phyloP scores from a whole-genome alignment of 768 basidiomycete species.

The Russula dissimulans region DNA sequence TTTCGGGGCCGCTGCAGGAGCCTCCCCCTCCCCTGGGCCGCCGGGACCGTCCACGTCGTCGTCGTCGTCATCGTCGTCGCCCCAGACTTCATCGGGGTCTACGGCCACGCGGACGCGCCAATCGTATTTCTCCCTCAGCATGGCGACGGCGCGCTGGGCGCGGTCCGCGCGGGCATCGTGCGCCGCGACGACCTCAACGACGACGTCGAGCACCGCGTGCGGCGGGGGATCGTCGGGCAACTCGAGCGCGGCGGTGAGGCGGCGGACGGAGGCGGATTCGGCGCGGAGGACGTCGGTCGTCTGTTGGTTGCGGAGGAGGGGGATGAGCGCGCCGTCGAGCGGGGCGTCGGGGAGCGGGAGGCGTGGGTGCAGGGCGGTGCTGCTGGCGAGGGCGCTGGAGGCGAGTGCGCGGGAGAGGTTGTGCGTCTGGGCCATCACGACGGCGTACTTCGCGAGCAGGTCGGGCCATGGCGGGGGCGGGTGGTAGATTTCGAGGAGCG shows the following conservation, averaged over 20 bases:
- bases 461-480: slow-evolving; percentile 66
- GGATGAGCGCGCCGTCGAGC: slow-evolving; percentile 65
- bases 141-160: slow-evolving; percentile 67
- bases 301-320: slow-evolving; percentile 70
- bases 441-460: slow-evolving; percentile 76
- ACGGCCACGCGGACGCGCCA: slow-evolving; percentile 78
- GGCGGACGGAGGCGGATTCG: slow-evolving; percentile 65
- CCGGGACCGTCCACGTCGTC: slow-evolving; percentile 47
- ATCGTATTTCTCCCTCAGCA: slow-evolving; percentile 73
- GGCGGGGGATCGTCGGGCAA: slow-evolving; percentile 38
- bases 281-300: slow-evolving; percentile 63
- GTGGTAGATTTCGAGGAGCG: slow-evolving; percentile 59
- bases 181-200: slow-evolving; percentile 41
- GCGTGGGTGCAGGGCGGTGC: slow-evolving; percentile 60
- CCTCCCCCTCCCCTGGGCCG: slow-evolving; percentile 45
- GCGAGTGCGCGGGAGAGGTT: slow-evolving; percentile 60
- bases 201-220: slow-evolving; percentile 24
- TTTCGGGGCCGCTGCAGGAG: slow-evolving; percentile 65
- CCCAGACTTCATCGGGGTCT: slow-evolving; percentile 57
- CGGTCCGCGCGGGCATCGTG: slow-evolving; percentile 73
- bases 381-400: slow-evolving; percentile 50
- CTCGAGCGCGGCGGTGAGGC: slow-evolving; percentile 40
- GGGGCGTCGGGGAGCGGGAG: slow-evolving; percentile 50
- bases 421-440: slow-evolving; percentile 75
- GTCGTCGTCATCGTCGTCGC: slow-evolving; percentile 65